Evolutionary conservation across 2,329 filamentous ascomycete genomes (phyloP), one percentile per base, ranked within the genome.

Genomic region (Talaromyces piceae): DNA sequence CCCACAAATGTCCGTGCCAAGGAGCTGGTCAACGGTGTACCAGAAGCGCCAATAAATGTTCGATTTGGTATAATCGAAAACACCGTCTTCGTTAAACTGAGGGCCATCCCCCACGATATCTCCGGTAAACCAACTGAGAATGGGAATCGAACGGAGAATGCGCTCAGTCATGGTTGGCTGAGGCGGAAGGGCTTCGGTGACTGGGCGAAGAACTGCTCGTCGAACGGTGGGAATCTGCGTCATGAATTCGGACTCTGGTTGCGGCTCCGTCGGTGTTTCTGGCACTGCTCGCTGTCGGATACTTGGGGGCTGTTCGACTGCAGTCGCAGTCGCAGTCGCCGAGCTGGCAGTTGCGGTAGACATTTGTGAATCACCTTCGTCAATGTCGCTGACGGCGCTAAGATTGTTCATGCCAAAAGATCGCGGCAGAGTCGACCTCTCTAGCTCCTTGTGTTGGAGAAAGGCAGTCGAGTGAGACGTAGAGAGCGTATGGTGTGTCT

Each of bases 71-170:
- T 83, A 87, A 67, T 96, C 91, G 59, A 95, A 74, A 7, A 62
- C 63, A 2, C 73, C 73, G 49, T 75, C 72, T 41, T 75, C 73
- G 26, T 65, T 65, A 18, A 75, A 57, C 54, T 69, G 63, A 7
- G 73, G 72, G 2, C 73, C 73, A 51, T 74, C 72, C 7, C 71
- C 72, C 16, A 75, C 72, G 33, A 75, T 71, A 50, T 73, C 71
- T 25, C 68, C 83, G 43, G 81, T 83, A 63, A 90, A 85, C 82
- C 84, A 89, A 59, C 79, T 80, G 54, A 89, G 70, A 54, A 89
- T 76, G 2, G 86, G 86, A 37, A 89, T 80, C 49, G 78, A 79
- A 57, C 79, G 78, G 50, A 87, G 68, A 18, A 87, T 63, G 47
- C 82, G 78, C 67, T 87, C 83, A 30, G 78, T 72, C 50, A 81